These are phyloP conservation scores for Zostera marina DNA, from an alignment of 116 monocot species.

Conservation along the genomic window DNA sequence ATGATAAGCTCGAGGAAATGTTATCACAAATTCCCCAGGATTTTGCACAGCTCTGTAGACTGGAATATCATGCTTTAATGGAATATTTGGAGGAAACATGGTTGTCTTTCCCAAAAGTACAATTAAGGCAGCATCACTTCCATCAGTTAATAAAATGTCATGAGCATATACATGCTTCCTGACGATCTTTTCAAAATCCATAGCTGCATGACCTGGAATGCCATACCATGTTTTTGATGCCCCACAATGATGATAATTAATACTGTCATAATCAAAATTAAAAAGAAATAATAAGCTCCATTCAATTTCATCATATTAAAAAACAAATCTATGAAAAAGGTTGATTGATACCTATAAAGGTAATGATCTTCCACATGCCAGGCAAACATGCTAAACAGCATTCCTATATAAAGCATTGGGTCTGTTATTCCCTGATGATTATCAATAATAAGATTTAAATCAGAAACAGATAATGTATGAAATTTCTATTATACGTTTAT, in stretches of 20 bases:
- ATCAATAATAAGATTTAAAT: neutral
- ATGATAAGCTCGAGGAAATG: slow-evolving; percentile 96
- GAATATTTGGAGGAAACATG: slow-evolving; percentile 84
- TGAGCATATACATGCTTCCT: slow-evolving; percentile 50
- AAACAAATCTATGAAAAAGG: neutral
- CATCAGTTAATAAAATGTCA: slow-evolving; percentile 47
- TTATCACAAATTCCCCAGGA: slow-evolving; percentile 89
- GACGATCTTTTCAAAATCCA: slow-evolving; percentile 64
- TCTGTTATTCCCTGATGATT: slow-evolving; percentile 88
- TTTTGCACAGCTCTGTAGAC: slow-evolving; percentile 92
- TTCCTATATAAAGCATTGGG: slow-evolving; percentile 99
- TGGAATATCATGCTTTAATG: slow-evolving; percentile 71
- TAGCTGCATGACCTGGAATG: slow-evolving; percentile 78
- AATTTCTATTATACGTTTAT: neutral
- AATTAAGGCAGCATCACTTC: slow-evolving; percentile 72
- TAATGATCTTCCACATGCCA: slow-evolving; percentile 99
- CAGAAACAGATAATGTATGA: neutral
- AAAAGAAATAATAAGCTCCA: neutral
- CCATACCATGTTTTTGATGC: slow-evolving; percentile 99
- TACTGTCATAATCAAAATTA: slow-evolving; percentile 23
- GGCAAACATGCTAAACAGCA: slow-evolving; percentile 99
- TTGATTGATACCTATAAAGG: slow-evolving; percentile 57
- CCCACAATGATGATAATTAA: slow-evolving; percentile 99
- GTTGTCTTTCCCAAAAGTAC: slow-evolving; percentile 93
- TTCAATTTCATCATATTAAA: neutral